Base-by-base conservation (phyloP, 2,329 filamentous ascomycete species). In the Alternaria panax region DNA sequence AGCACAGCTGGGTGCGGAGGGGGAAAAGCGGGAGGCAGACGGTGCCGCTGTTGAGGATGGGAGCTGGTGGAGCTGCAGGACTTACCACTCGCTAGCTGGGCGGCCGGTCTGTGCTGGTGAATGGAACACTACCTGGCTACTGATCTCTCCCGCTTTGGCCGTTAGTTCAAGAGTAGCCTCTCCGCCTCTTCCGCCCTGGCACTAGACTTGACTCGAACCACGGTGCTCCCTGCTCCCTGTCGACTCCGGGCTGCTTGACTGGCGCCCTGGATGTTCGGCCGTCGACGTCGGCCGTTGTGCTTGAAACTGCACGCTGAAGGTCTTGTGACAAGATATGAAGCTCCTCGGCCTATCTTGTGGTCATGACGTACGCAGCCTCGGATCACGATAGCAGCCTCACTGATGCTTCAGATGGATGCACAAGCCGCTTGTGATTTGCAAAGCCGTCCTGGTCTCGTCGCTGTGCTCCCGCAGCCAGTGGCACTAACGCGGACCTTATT, bases 1-100 rank as follows among this genome's bases (percentile, higher is more conserved):
- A 57, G 60, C 57, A 56, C 43, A 22, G 52, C 38, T 48, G 59
- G 34, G 24, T 38, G 56, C 34, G 46, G 55, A 24, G 32, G 52
- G 46, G 52, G 59, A 55, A 53, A 52, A 57, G 53, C 30, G 36
- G 38, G 57, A 51, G 27, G 58, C 20, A 54, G 60, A 52, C 28
- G 20, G 32, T 34, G 61, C 61, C 51, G 64, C 59, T 69, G 65
- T 68, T 70, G 69, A 66, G 69, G 57, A 56, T 45, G 65, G 54
- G 60, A 63, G 65, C 62, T 70, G 66, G 67, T 63, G 54, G 61
- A 65, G 57, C 54, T 51, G 53, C 43, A 52, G 45, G 45, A 56
- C 55, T 60, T 64, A 59, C 43, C 22, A 50, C 36, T 7, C 59
- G 51, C 57, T 46, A 54, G 51, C 28, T 41, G 36, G 25, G 18